Evolutionary conservation across 352 stramenopile species (phyloP), one percentile per base, ranked within the genome.

Genomic region (Pythium sukuiense): DNA sequence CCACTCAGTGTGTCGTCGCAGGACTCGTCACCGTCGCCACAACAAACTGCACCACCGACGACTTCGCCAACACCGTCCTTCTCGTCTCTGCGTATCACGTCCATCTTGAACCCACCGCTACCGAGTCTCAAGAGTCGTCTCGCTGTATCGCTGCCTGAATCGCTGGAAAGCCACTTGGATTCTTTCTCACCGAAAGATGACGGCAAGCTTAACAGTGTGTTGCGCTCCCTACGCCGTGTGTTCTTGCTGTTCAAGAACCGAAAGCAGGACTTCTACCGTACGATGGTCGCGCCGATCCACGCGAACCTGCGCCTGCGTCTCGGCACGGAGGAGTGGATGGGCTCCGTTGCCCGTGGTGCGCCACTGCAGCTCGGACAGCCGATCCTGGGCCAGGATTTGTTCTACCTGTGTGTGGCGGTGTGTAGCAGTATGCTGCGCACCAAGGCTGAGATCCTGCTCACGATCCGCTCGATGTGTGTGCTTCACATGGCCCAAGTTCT

Each of bases 401-500:
- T 93, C 46, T 89, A 90, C 57, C 63, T 90, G 2, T 87, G 76
- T 29, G 81, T 93, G 9, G 81, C 84, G 18, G 75, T 93, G 33
- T 93, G 85, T 69, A 89, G 84, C 59, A 91, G 79, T 57, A 88
- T 93, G 77, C 37, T 95, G 49, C 78, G 74, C 27, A 85, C 83
- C 2, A 93, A 93, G 59, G 76, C 87, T 0, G 83, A 95, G 26
- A 92, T 95, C 41, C 56, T 95, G 54, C 73, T 87, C 24, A 92
- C 87, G 1, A 85, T 95, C 29, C 84, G 85, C 16, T 88, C 79
- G 13, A 77, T 95, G 29, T 92, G 83, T 33, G 74, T 92, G 45
- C 70, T 95, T 5, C 74, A 92, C 68, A 92, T 93, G 81, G 80
- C 74, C 2, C 87, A 95, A 73, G 81, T 89, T 37, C 73, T 93